Base-by-base conservation (phyloP, 441 rosid species). In the Adansonia rubrostipa region DNA sequence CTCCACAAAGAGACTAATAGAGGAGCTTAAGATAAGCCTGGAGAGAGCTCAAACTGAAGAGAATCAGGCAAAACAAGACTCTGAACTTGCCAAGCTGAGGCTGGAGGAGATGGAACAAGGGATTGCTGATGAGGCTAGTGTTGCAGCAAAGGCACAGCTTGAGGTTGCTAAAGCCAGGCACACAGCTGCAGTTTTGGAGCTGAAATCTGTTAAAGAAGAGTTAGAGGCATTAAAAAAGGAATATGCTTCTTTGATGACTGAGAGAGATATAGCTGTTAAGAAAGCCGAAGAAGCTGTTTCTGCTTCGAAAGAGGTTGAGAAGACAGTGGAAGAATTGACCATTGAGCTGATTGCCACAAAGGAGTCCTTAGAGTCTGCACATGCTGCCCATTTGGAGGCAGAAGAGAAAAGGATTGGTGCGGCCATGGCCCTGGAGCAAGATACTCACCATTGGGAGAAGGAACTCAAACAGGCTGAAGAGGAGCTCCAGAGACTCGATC, bases 51-150 rank as follows among this genome's bases (percentile, higher is more conserved):
- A 88, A 79, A 95, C 91, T 0, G 98, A 95, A 85, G 99, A 93
- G 83, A 93, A 88, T 42, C 97, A 95, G 50, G 99, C 99, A 10
- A 93, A 89, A 81, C 98, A 95, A 74, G 99, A 95, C 84, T 91
- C 96, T 0, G 98, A 93, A 79, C 94, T 95, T 19, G 99, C 95
- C 75, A 86, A 82, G 84, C 92, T 95, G 20, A 90, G 98, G 80
- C 95, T 92, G 73, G 93, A 93, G 77, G 99, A 95, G 84, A 87
- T 95, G 91, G 90, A 95, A 79, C 95, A 92, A 79, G 99, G 99
- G 72, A 93, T 93, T 74, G 87, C 91, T 44, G 99, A 91, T 42
- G 99, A 93, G 70, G 91, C 83, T 11, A 95, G 97, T 80, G 92
- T 95, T 50, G 99, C 98, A 60, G 98, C 98, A 11, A 95, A 92